A percentile compares a stretch with the other conserved stretches of the same genome.
These are phyloP conservation scores for Pseudogymnoascus sp. DNA, from an alignment of 2,329 filamentous ascomycete genomes.

Conservation along the genomic window DNA sequence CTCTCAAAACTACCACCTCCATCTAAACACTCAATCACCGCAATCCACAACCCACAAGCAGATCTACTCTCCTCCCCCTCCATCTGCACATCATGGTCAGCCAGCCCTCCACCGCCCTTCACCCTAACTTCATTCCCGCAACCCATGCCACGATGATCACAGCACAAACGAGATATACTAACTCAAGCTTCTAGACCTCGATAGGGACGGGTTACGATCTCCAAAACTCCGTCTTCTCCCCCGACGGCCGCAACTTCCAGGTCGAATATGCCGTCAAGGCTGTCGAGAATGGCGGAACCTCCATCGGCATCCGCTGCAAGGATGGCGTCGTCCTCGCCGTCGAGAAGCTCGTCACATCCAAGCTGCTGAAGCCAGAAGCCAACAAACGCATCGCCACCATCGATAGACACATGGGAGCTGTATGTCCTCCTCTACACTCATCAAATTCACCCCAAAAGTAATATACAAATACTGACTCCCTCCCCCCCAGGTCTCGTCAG, in stretches of 20 bases:
- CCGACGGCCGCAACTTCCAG: constrained; percentile 98
- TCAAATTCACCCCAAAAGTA: neutral
- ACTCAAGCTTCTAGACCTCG: constrained; percentile 62
- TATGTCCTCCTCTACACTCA: constrained; percentile 41
- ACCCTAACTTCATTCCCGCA: neutral
- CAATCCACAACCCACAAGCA: neutral
- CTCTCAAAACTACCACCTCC: neutral
- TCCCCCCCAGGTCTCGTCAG: constrained; percentile 76
- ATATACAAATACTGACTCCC: neutral
- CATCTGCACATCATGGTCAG: neutral
- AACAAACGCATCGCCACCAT: constrained; percentile 97
- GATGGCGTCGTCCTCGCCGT: constrained; percentile 93
- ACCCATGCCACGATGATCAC: neutral
- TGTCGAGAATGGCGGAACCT: constrained; percentile 95
- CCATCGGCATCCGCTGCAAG: constrained; percentile 93
- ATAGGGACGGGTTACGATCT: constrained; percentile 99
- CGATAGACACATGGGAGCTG: constrained; percentile 87
- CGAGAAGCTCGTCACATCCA: constrained; percentile 93
- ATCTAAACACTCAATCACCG: neutral
- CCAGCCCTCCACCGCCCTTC: neutral
- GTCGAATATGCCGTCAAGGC: constrained; percentile 98
- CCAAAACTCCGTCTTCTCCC: constrained; percentile 98
- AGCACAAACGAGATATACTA: neutral
- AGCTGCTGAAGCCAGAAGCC: constrained; percentile 86
- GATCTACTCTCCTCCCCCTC: neutral